phyloP scores from a whole-genome alignment of 495 filamentous ascomycete species.

The Penicillium silybi region DNA sequence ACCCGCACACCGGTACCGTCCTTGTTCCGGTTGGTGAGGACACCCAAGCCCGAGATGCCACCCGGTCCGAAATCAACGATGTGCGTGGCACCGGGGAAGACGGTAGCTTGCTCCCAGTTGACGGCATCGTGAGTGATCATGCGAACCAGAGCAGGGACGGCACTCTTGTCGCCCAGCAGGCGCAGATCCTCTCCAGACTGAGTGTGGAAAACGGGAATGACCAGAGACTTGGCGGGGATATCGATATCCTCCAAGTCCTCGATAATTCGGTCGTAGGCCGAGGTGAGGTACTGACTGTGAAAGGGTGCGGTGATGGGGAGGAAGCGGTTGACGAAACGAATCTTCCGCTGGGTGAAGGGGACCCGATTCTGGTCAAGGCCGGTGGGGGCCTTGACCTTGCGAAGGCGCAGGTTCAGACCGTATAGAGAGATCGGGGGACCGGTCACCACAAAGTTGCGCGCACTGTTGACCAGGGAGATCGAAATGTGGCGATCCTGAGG shows the following conservation, averaged over 20 bases:
- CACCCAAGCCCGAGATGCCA: constrained; percentile 91
- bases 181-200: constrained; percentile 79
- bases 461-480: constrained; percentile 94
- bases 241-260: constrained; percentile 81
- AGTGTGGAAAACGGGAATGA: constrained; percentile 83
- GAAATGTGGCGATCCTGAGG: constrained; percentile 88
- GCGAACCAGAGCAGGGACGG: constrained; percentile 79
- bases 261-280: constrained; percentile 72
- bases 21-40: constrained; percentile 97
- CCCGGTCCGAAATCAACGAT: constrained; percentile 95
- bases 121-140: constrained; percentile 93
- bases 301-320: constrained; percentile 96
- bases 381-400: constrained; percentile 95
- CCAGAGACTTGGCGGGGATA: constrained; percentile 63
- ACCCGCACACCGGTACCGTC: constrained; percentile 95
- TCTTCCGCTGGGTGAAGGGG: constrained; percentile 90
- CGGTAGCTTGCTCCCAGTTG: constrained; percentile 90
- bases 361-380: constrained; percentile 94
- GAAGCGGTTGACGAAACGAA: constrained; percentile 95
- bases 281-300: constrained; percentile 86
- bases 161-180: constrained; percentile 53
- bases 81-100: constrained; percentile 85
- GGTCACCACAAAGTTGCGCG: constrained; percentile 93
- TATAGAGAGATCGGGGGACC: constrained; percentile 94
- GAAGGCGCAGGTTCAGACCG: constrained; percentile 86